These are phyloP conservation scores for Knufia petricola DNA, from an alignment of 2,329 filamentous ascomycete species.

Conservation along the genomic window DNA sequence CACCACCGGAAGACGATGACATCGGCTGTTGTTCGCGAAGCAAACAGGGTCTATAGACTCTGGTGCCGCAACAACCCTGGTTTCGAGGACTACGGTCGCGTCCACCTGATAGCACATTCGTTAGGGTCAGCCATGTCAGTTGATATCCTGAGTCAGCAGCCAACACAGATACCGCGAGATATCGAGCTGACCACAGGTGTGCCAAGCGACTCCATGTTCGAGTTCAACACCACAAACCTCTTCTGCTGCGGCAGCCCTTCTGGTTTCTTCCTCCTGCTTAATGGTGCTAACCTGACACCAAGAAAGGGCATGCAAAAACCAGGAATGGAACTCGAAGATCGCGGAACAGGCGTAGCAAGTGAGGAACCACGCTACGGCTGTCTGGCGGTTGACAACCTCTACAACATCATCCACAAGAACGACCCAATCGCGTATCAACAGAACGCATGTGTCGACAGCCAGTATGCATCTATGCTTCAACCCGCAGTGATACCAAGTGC, in stretches of 20 bases:
- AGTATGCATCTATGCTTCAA: conserved; percentile 67
- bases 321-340: conserved; percentile 57
- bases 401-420: conserved; percentile 75
- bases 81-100: conserved; percentile 69
- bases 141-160: conserved; percentile 82
- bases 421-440: conserved; percentile 83
- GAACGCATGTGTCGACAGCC: conserved; percentile 77
- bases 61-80: conserved; percentile 92
- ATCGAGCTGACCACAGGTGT: conserved; percentile 30
- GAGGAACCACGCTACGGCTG: conserved; percentile 75
- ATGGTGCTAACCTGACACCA: conserved; percentile 59
- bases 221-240: conserved; percentile 83
- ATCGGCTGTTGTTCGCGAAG: conserved; percentile 74
- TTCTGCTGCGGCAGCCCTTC: conserved; percentile 86
- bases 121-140: conserved; percentile 90
- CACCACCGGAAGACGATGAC: conserved; percentile 96
- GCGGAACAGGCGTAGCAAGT: conserved; percentile 57
- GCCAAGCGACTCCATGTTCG: conserved; percentile 54
- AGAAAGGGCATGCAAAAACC: conserved; percentile 67
- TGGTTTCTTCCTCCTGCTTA: conserved; percentile 84
- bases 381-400: conserved; percentile 87
- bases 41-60: conserved; percentile 87
- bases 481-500: conserved; percentile 69
- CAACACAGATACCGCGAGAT: conserved; percentile 53
- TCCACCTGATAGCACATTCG: conserved; percentile 88